Evolutionary conservation across 305 asterid genomes (phyloP), one percentile per base, ranked within the genome.

Genomic region (Plantago coronopus): DNA sequence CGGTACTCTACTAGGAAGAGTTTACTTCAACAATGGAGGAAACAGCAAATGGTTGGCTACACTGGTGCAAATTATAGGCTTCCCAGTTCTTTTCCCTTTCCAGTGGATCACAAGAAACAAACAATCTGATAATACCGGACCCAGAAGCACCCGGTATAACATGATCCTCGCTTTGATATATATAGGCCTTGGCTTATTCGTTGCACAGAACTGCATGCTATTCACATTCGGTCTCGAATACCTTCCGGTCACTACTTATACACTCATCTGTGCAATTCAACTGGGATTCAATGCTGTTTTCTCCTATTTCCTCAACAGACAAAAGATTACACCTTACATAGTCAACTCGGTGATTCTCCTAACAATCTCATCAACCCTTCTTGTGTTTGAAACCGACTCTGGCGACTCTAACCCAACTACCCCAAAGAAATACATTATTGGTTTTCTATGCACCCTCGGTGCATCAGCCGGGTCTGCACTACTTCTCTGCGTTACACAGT

Each of bases 231-330:
- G 88, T 0, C 65, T 81, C 23, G 70, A 71, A 7, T 65, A 80
- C 51, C 82, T 87, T 20, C 82, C 95, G 0, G 81, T 83, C 27
- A 77, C 94, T 0, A 87, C 95, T 2, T 87, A 67, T 37, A 80
- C 94, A 23, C 62, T 87, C 5, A 66, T 87, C 2, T 71, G 85
- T 55, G 83, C 91, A 3, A 80, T 75, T 62, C 94, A 88, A 6
- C 50, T 88, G 20, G 89, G 74, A 0, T 88, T 88, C 79, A 79
- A 76, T 18, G 83, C 93, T 1, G 10, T 81, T 7, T 85, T 85
- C 61, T 79, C 95, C 1, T 66, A 57, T 25, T 61, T 81, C 68
- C 78, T 88, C 70, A 88, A 88, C 51, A 40, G 49, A 4, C 84
- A 83, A 17, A 83, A 83, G 43, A 62, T 88, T 63, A 85, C 93